These are phyloP conservation scores for Byssothecium circinans DNA, from an alignment of 2,329 filamentous ascomycete species.

Conservation along the genomic window DNA sequence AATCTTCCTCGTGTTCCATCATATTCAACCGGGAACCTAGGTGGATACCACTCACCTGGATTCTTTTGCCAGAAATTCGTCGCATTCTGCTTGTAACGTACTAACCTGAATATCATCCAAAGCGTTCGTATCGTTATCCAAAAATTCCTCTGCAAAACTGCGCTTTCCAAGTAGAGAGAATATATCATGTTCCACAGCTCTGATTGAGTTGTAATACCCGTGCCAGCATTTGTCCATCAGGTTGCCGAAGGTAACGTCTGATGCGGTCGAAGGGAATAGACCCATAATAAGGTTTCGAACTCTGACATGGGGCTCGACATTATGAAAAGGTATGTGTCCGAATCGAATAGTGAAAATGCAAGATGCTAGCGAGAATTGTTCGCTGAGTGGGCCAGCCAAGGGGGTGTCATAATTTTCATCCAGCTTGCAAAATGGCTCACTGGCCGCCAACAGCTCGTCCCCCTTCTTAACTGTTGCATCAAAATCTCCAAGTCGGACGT, in stretches of 20 bases:
- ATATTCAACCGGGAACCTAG: no score
- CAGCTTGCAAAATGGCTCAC: slow-evolving; percentile 9
- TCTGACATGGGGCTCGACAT: slow-evolving; percentile 4
- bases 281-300: slow-evolving; percentile 4
- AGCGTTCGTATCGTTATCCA: background rate
- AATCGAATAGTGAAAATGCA: slow-evolving; percentile 52
- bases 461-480: slow-evolving; percentile 10
- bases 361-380: slow-evolving; percentile 50
- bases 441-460: slow-evolving; percentile 6
- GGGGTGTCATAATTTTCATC: slow-evolving; percentile 7
- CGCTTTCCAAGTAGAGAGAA: background rate
- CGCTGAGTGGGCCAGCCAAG: slow-evolving; percentile 8
- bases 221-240: slow-evolving; percentile 4
- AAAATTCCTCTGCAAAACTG: background rate
- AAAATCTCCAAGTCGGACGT: slow-evolving; percentile 9
- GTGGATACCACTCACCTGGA: no score
- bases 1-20: no score
- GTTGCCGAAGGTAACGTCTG: slow-evolving; percentile 5
- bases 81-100: background rate
- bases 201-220: slow-evolving; percentile 4
- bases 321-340: slow-evolving; percentile 8
- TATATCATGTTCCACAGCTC: slow-evolving; percentile 5
- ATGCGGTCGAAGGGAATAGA: slow-evolving; percentile 5
- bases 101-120: slow-evolving; percentile 1
- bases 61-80: slow-evolving; percentile 5